Conservation (phyloP, 768 basidiomycete genomes). For the Arthromyces matolae region DNA sequence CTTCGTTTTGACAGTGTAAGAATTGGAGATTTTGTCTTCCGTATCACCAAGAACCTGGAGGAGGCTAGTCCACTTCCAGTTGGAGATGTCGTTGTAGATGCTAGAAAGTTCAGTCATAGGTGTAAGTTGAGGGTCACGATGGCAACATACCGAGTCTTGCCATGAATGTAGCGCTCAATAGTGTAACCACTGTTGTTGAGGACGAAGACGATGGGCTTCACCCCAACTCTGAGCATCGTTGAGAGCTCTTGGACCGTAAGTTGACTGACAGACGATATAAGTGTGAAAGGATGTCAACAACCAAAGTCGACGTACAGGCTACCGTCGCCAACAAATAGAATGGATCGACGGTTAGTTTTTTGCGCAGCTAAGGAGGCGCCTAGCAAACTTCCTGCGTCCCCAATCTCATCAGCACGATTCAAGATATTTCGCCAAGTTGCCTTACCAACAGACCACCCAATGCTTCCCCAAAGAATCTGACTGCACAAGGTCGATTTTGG, state of each 20-base stretch:
- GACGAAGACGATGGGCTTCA: constrained; percentile 83
- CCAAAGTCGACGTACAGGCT: constrained; percentile 51
- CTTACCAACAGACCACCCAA: constrained; percentile 83
- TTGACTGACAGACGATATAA: constrained; percentile 41
- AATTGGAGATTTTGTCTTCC: constrained; percentile 46
- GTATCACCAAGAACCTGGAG: constrained; percentile 57
- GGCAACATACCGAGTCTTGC: constrained; percentile 43
- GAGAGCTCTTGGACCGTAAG: constrained; percentile 80
- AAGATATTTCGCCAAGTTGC: too few species aligned
- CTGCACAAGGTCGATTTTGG: constrained; percentile 59
- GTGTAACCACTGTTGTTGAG: constrained; percentile 83
- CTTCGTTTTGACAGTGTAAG: constrained; percentile 67
- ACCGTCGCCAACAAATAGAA: constrained; percentile 86
- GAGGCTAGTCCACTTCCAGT: constrained; percentile 74
- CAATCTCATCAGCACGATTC: not conserved
- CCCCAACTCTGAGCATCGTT: constrained; percentile 68
- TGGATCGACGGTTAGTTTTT: constrained; percentile 63
- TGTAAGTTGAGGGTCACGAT: not conserved
- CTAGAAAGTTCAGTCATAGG: constrained; percentile 26
- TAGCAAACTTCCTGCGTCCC: constrained; percentile 60
- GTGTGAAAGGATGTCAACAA: not conserved
- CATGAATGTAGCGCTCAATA: constrained; percentile 80
- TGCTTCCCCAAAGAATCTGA: constrained; percentile 89
- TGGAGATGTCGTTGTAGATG: constrained; percentile 82
- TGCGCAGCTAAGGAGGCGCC: constrained; percentile 80